Conservation (phyloP, 305 asterid species). For the Fraxinus baroniana region DNA sequence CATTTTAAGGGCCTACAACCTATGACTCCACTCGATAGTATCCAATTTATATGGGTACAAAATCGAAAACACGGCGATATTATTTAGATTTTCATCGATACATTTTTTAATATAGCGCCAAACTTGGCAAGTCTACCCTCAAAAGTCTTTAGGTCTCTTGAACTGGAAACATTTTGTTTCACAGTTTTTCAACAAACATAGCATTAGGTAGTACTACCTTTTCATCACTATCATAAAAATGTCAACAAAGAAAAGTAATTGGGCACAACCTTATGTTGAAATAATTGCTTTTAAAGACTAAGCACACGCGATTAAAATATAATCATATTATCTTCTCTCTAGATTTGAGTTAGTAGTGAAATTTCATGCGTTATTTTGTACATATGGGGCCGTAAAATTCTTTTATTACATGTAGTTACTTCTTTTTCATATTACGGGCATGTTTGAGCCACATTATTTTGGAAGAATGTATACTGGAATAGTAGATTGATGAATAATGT, state of each 20-base stretch:
- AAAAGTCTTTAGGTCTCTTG: background rate
- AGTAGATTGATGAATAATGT: too few relatives aligned
- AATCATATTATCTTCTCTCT: background rate
- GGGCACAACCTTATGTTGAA: background rate
- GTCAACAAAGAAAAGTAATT: background rate
- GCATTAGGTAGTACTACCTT: background rate
- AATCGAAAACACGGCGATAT: background rate
- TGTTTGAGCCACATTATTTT: too few relatives aligned
- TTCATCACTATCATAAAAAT: background rate
- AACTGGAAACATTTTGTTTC: background rate
- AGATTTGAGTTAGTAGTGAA: background rate
- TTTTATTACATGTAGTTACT: background rate
- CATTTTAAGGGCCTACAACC: too few relatives aligned
- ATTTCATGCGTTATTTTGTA: background rate
- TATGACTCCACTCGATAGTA: background rate
- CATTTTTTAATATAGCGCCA: background rate
- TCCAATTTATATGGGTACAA: background rate
- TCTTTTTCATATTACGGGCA: too few relatives aligned
- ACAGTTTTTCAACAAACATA: background rate
- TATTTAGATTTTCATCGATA: background rate
- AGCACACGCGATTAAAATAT: background rate
- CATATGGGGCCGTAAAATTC: background rate
- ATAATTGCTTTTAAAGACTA: background rate
- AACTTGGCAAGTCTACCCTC: background rate
- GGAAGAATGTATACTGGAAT: too few relatives aligned